phyloP scores from a whole-genome alignment of 2,329 filamentous ascomycete species.

The Phaeosphaeria sp. region DNA sequence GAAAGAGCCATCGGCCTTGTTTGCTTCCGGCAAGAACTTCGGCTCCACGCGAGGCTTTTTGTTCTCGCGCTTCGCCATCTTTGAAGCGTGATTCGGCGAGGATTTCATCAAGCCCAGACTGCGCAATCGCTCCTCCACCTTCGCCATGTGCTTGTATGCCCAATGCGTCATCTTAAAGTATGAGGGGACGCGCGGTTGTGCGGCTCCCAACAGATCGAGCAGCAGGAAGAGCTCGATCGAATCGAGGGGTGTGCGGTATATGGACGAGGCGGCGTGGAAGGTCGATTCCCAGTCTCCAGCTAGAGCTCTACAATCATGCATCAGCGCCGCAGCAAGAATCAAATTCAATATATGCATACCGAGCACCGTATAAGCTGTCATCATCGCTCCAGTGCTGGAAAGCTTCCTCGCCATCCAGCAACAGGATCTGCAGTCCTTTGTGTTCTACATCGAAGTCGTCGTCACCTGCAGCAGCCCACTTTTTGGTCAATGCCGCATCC shows the following conservation, averaged over 20 bases:
- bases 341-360: constrained; percentile 57
- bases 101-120: constrained; percentile 71
- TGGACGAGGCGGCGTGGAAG: constrained; percentile 73
- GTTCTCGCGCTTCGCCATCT: constrained; percentile 39
- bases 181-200: constrained; percentile 75
- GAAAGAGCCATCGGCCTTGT: constrained; percentile 64
- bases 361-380: constrained; percentile 89
- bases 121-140: constrained; percentile 76
- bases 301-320: constrained; percentile 61
- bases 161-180: constrained; percentile 93
- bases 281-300: constrained; percentile 82
- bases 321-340: constrained; percentile 1
- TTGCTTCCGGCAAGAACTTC: constrained; percentile 64
- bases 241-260: constrained; percentile 75
- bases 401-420: constrained; percentile 94
- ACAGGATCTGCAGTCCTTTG: constrained; percentile 84
- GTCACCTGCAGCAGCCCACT: constrained; percentile 70
- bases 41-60: constrained; percentile 39
- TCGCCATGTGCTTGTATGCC: constrained; percentile 83
- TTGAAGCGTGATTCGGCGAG: constrained; percentile 58
- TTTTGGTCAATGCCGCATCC: constrained; percentile 80
- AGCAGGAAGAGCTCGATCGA: constrained; percentile 90
- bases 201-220: constrained; percentile 81
- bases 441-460: constrained; percentile 68
- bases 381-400: constrained; percentile 79